Evolutionary conservation across 78 protist species (phyloP), one percentile per base, ranked within the genome.

Genomic region (Protostelium mycophagum): DNA sequence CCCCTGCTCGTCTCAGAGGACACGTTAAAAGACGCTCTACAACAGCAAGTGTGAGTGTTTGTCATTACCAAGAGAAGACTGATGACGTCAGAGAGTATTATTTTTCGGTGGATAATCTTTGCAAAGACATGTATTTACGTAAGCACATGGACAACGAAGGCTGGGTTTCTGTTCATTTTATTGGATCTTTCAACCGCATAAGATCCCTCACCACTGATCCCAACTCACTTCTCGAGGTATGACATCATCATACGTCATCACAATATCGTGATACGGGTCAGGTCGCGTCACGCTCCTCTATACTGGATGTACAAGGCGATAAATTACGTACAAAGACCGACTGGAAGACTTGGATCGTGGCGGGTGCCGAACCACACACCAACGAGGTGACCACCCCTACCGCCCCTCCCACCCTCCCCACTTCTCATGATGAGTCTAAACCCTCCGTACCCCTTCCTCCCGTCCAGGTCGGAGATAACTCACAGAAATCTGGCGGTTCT

Each of bases 71-170:
- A n/a, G n/a, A n/a, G n/a, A n/a, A n/a, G n/a, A 9, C 63, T 86
- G 86, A 84, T 86, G 36, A 85, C 83, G 38, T 89, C 34, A 73
- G 87, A 0, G 91, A 95, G 38, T 93, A 91, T 90, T 95, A 95
- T 83, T 95, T 95, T 86, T 89, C 93, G 63, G 38, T 38, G 28
- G 94, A 95, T 86, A 95, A 95, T 87, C 90, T 95, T 36, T 83
- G 88, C 85, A 86, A 93, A 83, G 97, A 95, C 91, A 63, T 90
- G 16, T 93, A 87, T 85, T 63, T 95, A 25, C 84, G 95, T 84
- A 63, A 86, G 31, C 91, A 93, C 83, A 93, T 95, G 96, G 93
- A 95, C 88, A 37, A 38, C 28, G 87, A 95, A 37, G 97, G 97
- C 63, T 95, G 88, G 93, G 86, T 93, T n/a, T 89, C 91, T 28